Conservation (phyloP, 805 yeast species). For the Ogataea saltuana region DNA sequence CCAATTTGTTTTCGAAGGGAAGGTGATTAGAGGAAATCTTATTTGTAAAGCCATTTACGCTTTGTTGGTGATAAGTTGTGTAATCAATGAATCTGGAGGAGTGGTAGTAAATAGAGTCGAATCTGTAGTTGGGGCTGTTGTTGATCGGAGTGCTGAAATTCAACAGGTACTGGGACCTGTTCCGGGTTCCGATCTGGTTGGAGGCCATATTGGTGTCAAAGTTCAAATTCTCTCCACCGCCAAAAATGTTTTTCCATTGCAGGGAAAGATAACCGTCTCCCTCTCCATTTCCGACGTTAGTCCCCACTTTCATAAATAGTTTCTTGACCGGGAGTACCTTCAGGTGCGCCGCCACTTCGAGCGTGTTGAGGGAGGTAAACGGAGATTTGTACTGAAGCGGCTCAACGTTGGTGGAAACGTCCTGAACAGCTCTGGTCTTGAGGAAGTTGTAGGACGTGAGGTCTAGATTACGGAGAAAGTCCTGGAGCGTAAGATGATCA, state of each 20-base stretch:
- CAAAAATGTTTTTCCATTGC: slow-evolving; percentile 58
- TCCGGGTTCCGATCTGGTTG: slow-evolving; percentile 48
- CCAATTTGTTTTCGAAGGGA: slow-evolving; percentile 30
- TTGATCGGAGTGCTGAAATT: slow-evolving; percentile 48
- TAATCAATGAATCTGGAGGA: slow-evolving; percentile 50
- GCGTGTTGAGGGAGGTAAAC: slow-evolving; percentile 22
- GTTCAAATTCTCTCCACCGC: slow-evolving; percentile 54
- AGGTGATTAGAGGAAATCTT: slow-evolving; percentile 40
- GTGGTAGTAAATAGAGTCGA: slow-evolving; percentile 42
- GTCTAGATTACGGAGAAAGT: slow-evolving; percentile 45
- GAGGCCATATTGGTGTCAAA: slow-evolving; percentile 46
- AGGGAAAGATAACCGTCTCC: slow-evolving; percentile 90
- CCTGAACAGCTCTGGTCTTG: slow-evolving; percentile 44
- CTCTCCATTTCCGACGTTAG: slow-evolving; percentile 94
- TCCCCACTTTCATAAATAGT: slow-evolving; percentile 87
- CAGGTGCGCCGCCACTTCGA: slow-evolving; percentile 32
- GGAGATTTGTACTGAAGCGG: slow-evolving; percentile 20
- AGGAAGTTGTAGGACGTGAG: slow-evolving; percentile 43
- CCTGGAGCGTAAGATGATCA: slow-evolving; percentile 38
- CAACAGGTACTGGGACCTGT: slow-evolving; percentile 49
- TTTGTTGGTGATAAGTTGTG: slow-evolving; percentile 46
- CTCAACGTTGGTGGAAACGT: slow-evolving; percentile 40
- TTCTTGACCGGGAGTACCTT: slow-evolving; percentile 58
- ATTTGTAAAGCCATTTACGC: slow-evolving; percentile 43
- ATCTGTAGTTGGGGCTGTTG: slow-evolving; percentile 42